Conservation (phyloP, 2,329 filamentous ascomycete genomes). For the Aspergillus sergii region DNA sequence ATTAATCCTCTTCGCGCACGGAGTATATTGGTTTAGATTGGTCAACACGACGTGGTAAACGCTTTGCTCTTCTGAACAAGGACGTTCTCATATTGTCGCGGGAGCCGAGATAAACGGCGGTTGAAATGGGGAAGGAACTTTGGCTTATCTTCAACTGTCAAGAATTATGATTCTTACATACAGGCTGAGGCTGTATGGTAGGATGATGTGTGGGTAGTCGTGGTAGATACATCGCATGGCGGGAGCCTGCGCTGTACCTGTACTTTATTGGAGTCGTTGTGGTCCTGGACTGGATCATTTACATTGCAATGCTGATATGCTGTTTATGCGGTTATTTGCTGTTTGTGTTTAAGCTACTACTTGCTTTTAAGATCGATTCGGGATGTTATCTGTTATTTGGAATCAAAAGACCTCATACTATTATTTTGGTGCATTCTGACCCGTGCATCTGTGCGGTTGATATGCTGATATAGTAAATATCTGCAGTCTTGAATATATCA, state of each 20-base stretch:
- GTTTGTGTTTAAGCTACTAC: constrained; percentile 7
- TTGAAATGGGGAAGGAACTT: neutral
- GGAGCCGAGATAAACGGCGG: neutral
- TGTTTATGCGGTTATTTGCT: constrained; percentile 14
- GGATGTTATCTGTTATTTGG: constrained; percentile 5
- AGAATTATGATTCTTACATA: constrained; percentile 6
- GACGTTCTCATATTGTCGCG: neutral
- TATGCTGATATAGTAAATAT: too few relatives aligned
- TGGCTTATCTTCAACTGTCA: neutral
- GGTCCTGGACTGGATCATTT: constrained; percentile 23
- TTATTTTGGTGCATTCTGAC: neutral
- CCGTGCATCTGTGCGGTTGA: neutral
- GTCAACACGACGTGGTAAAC: neutral
- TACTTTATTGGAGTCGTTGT: constrained; percentile 28
- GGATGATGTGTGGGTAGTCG: constrained; percentile 10
- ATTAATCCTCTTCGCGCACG: constrained; percentile 9
- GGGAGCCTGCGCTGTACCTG: constrained; percentile 22
- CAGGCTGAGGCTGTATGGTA: constrained; percentile 14
- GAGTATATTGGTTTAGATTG: constrained; percentile 7
- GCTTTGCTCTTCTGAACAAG: neutral
- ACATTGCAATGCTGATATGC: constrained; percentile 23
- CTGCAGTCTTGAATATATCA: neutral
- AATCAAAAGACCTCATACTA: constrained; percentile 5
- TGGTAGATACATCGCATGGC: constrained; percentile 29
- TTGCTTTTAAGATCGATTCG: constrained; percentile 5